Evolutionary conservation across 1,284 basidiomycete species (phyloP), one percentile per base, ranked within the genome.

Genomic region (Tilletia setariae): DNA sequence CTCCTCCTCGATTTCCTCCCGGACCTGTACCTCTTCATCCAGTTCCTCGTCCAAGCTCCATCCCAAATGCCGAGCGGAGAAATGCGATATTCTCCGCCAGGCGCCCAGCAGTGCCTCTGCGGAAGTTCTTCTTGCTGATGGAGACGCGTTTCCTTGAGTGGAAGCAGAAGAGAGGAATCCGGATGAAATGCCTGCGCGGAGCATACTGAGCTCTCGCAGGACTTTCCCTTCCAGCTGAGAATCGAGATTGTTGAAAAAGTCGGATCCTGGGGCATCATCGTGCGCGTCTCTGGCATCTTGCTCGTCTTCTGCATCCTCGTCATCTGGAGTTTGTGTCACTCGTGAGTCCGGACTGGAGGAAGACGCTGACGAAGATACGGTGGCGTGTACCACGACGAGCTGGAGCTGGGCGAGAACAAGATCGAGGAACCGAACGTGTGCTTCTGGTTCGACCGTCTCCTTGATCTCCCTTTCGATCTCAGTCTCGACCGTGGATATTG

Each of bases 181-280:
- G 21, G 51, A n/a, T 13, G 23, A 25, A 28, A 53, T 53, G 23
- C 21, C 28, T 2, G 23, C 23, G 13, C 51, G 51, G n/a, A 53
- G 11, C 2, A 1, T 53, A 28, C 21, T 28, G 2, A 53, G 21
- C 28, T 53, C 51, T 11, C 51, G 51, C 13, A 53, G 51, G 51
- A 53, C 11, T 21, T 53, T 28, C 6, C 21, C 13, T 28, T 53
- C 51, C 23, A 53, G 51, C 0, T 21, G 15, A 15, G 51, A 23
- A 53, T 53, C 23, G 51, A 53, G 51, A 25, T 21, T 53, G 51
- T 15, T 25, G 51, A 53, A 53, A 23, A 53, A 53, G 21, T 53
- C 51, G 23, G 13, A 2, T 15, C 28, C 51, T n/a, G 16, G 19
- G 16, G 16, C 6, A 49, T 49, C 46, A 3, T 49, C 46, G 46